phyloP scores from a whole-genome alignment of 2,329 filamentous ascomycete genomes.

The Verruconis gallopava region DNA sequence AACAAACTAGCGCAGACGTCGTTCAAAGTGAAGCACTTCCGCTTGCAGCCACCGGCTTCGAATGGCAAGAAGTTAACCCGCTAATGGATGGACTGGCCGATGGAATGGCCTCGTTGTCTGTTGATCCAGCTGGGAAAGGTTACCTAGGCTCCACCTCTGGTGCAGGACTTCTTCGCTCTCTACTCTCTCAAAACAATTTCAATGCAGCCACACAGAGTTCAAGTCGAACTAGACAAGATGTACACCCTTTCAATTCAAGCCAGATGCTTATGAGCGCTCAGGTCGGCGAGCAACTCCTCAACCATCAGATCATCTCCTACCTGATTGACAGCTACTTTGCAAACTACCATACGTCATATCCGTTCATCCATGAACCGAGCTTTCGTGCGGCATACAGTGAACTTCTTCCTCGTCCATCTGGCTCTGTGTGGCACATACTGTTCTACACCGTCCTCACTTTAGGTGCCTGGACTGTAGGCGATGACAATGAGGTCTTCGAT shows the following conservation, averaged over 20 bases:
- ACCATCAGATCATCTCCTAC: not conserved
- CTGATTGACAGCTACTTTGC: slow-evolving; percentile 1
- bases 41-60: not conserved
- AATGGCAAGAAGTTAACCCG: not conserved
- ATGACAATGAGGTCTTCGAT: not conserved
- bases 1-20: not conserved
- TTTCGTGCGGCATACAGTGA: not conserved
- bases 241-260: not conserved
- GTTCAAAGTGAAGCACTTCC: slow-evolving; percentile 1
- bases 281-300: not conserved
- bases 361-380: not conserved
- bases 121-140: not conserved
- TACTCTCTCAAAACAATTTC: not conserved
- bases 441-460: not conserved
- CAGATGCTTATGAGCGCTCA: not conserved
- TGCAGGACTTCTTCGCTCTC: not conserved
- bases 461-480: not conserved
- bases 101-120: not conserved
- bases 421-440: not conserved
- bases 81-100: not conserved
- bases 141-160: not conserved
- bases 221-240: no score
- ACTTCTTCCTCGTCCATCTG: not conserved
- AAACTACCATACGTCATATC: not conserved
- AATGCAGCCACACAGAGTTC: not conserved